Evolutionary conservation across 352 stramenopile genomes (phyloP), one percentile per base, ranked within the genome.

Genomic region (Pythium aristosporum): DNA sequence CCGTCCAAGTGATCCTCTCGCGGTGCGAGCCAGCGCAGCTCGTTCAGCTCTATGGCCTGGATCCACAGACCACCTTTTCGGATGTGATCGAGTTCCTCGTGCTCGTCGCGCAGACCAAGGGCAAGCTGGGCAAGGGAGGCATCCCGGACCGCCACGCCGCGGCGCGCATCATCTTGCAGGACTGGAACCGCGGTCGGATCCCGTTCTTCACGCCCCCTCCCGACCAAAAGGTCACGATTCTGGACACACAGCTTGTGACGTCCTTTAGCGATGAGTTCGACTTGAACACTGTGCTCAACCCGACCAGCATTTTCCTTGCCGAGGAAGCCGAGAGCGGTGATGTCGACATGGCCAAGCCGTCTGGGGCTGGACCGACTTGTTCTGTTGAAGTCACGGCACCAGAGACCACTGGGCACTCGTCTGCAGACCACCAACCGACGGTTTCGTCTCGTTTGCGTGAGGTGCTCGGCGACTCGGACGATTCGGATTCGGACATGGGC

Each of bases 41-140:
- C 11, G 91, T 98, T 62, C 89, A 96, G 79, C 85, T 98, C 0
- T 99, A 99, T 72, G 88, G 87, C 49, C 84, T 99, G 37, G 87
- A 93, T 25, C 72, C 84, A 3, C 97, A 97, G 69, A 74, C 74
- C 7, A 78, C 73, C 39, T 89, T 89, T 57, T 59, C 80, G 42
- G 88, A 96, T 30, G 72, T 85, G 4, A 81, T 93, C 58, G 90
- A 98, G 51, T 99, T 99, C 75, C 74, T 99, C 25, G 93, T 96
- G 50, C 85, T 97, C 68, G 87, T 99, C 28, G 97, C 96, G 9
- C 82, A 88, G 28, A 71, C 80, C 20, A 91, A 91, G 44, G 97
- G 97, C 47, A 98, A 98, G 66, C 83, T 99, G 16, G 85, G 94
- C 42, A 99, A 99, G 67, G 96, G 97, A 43, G 84, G 84, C n/a